Evolutionary conservation across 345 rosid species (phyloP).

Genomic region (Litchi chinensis): DNA sequence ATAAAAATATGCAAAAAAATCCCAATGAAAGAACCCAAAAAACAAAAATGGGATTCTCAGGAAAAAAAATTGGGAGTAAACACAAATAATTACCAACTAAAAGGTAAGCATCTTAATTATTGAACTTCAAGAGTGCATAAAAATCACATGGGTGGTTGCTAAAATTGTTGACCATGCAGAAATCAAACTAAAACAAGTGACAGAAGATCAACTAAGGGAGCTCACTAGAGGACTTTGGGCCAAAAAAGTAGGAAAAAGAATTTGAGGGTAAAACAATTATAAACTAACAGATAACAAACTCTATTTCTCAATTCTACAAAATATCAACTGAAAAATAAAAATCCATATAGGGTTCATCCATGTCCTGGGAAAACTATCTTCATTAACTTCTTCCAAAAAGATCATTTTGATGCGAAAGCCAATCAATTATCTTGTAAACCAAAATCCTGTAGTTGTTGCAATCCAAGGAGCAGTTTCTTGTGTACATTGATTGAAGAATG

Average conservation of each 20-base stretch:
- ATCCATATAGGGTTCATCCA: conserved; percentile 9
- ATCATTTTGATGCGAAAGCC: conserved; percentile 16
- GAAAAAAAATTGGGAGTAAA: too few relatives aligned
- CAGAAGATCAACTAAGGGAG: conserved; percentile 8
- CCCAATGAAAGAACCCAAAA: too few relatives aligned
- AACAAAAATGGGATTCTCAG: not conserved
- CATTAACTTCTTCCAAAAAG: conserved; percentile 24
- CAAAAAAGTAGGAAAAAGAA: not conserved
- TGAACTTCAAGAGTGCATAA: conserved; percentile 7
- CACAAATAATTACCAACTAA: not conserved
- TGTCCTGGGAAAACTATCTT: conserved; percentile 30
- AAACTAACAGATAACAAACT: conserved; percentile 16
- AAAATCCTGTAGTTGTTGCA: conserved; percentile 19
- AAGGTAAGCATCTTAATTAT: conserved; percentile 14
- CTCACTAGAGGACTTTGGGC: not conserved
- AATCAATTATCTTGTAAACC: conserved; percentile 25
- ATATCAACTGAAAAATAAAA: conserved; percentile 21
- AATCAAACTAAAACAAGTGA: conserved; percentile 9
- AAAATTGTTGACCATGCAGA: conserved; percentile 26
- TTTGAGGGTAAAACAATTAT: not conserved
- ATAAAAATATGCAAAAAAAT: not conserved
- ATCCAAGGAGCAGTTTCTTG: conserved; percentile 23
- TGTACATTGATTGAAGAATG: conserved; percentile 23
- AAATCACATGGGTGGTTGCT: conserved; percentile 22
- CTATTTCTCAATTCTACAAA: conserved; percentile 36